phyloP scores from a whole-genome alignment of 2,329 filamentous ascomycete species.

The Didymellaceae sp. region DNA sequence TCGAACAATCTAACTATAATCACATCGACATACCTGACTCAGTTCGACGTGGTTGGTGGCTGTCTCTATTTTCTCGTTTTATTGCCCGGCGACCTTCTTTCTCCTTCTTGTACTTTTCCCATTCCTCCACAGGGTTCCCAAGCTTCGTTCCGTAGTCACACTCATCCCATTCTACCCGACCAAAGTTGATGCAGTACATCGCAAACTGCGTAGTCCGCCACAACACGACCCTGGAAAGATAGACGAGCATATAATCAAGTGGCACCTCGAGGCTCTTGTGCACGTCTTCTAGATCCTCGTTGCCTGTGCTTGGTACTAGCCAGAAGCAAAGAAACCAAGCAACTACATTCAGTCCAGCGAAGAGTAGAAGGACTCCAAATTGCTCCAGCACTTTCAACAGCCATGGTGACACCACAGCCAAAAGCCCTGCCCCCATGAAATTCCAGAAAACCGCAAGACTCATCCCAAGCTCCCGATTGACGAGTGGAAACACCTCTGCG shows the following conservation, averaged over 20 bases:
- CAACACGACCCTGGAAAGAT: not conserved
- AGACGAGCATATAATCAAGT: not conserved
- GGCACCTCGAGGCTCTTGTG: not conserved
- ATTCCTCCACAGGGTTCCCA: too few species aligned
- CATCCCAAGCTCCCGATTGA: constrained; percentile 71
- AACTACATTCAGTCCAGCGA: not conserved
- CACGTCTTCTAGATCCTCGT: constrained; percentile 1
- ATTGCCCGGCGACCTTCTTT: too few species aligned
- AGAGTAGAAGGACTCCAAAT: not conserved
- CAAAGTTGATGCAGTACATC: too few species aligned
- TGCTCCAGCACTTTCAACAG: not conserved
- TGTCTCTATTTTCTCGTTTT: too few species aligned
- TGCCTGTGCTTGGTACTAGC: constrained; percentile 6
- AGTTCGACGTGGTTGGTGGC: too few species aligned
- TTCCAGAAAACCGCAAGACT: constrained; percentile 59
- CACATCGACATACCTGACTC: too few species aligned
- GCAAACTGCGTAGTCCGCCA: too few species aligned
- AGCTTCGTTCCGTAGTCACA: too few species aligned
- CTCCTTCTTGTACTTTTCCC: too few species aligned
- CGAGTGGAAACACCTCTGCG: constrained; percentile 71
- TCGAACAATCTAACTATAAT: too few species aligned
- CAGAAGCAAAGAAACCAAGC: constrained; percentile 8
- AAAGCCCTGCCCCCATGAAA: constrained; percentile 2
- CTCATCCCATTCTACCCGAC: too few species aligned
- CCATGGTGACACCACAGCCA: not conserved